Base-by-base conservation (phyloP, 2,329 filamentous ascomycete genomes). In the Colletotrichum spaethianum region DNA sequence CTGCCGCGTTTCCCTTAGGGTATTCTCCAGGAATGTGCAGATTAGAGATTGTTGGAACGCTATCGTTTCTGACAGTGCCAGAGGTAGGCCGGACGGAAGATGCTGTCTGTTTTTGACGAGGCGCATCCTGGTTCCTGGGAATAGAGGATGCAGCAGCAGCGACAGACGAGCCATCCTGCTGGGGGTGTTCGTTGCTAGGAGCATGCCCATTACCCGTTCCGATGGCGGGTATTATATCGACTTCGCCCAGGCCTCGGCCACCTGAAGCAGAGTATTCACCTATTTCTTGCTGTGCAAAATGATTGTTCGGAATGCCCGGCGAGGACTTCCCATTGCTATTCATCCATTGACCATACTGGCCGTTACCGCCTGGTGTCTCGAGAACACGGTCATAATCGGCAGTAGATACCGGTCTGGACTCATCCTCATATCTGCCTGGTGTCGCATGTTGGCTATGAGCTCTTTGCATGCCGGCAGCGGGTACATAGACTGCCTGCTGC, bases 21-120 rank as follows among this genome's bases (percentile, higher is more conserved):
- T 87, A 94, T 75, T 92, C 87, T 14, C 93, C 93, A 4, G 93
- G 93, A 23, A 94, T 88, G 77, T 93, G 91, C 62, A 94, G 81
- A 77, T 92, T 88, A 66, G 90, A 91, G 55, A 93, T 89, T 36
- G 87, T 89, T 16, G 86, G 85, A 8, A 86, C 83, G 74, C 87
- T 86, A 57, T 85, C 82, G 18, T 80, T 82, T 60, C 84, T 78
- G 8, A 57, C 60, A 63, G 74, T 76, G 60, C 76, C 73, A 11
- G 76, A 75, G 1, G 76, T 74, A 3, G 80, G 79, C 44, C 81
- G 77, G 12, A 40, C 33, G 14, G 74, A 68, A 18, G 75, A 38
- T 12, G 26, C 16, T n/a, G 52, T 59, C 12, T 69, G 72, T 26
- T 60, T 50, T 23, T 61, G 33, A 48, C 50, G 68, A 42, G 40